Conservation (phyloP, 2,329 filamentous ascomycete species). For the Neonectria punicea region DNA sequence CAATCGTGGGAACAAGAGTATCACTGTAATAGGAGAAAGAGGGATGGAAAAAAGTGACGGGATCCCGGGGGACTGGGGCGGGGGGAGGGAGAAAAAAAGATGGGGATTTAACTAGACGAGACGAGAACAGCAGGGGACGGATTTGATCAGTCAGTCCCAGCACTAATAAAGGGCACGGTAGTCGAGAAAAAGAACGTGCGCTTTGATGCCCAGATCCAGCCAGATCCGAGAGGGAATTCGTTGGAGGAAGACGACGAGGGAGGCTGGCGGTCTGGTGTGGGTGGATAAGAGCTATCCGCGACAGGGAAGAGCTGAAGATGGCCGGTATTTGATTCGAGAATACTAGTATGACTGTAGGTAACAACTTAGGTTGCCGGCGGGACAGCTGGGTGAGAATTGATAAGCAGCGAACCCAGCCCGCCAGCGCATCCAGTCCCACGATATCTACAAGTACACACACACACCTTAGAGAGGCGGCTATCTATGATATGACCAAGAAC, state of each 20-base stretch:
- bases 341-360: no score
- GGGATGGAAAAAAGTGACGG: background rate
- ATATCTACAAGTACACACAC: no score
- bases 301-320: background rate
- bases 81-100: background rate
- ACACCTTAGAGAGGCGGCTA: no score
- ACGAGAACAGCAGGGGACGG: background rate
- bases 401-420: background rate
- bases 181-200: background rate
- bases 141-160: no score
- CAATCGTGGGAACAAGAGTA: constrained; percentile 29
- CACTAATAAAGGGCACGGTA: background rate
- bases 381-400: background rate
- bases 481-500: background rate
- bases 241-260: background rate
- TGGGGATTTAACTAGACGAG: constrained; percentile 1
- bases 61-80: background rate
- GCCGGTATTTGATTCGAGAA: background rate
- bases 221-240: background rate
- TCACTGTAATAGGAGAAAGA: constrained; percentile 13
- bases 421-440: background rate
- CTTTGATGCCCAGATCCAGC: constrained; percentile 2
- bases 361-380: no score
- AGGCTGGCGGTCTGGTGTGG: background rate
- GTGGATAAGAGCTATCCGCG: background rate